phyloP scores from a whole-genome alignment of 768 basidiomycete genomes.

The Mycena pura region DNA sequence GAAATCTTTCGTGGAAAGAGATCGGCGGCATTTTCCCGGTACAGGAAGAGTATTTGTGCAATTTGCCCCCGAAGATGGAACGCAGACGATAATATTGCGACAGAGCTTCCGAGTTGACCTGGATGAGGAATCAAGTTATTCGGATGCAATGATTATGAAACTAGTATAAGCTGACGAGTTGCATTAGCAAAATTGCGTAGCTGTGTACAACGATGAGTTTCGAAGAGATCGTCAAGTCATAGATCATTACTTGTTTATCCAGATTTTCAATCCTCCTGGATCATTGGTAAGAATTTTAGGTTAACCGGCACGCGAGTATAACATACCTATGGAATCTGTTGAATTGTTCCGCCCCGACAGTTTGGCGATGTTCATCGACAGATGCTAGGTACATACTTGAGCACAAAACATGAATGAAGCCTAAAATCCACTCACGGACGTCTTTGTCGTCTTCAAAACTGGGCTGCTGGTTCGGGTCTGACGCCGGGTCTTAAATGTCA shows the following conservation, averaged over 20 bases:
- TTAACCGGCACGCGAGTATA: background rate
- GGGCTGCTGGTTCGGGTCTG: slow-evolving; percentile 48
- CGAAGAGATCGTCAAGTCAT: background rate
- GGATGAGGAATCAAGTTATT: too few species aligned
- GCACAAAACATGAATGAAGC: background rate
- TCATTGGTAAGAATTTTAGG: slow-evolving; percentile 31
- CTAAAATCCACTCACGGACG: slow-evolving; percentile 65
- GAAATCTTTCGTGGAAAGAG: slow-evolving; percentile 74
- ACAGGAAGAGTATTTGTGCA: slow-evolving; percentile 71
- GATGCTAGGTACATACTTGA: slow-evolving; percentile 24
- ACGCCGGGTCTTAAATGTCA: background rate
- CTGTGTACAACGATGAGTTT: slow-evolving; percentile 42
- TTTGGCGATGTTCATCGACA: slow-evolving; percentile 75
- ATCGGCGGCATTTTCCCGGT: slow-evolving; percentile 77
- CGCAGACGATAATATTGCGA: slow-evolving; percentile 77
- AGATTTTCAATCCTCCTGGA: slow-evolving; percentile 11
- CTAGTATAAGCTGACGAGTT: slow-evolving; percentile 76
- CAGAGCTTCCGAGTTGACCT: slow-evolving; percentile 78
- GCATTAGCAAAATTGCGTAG: slow-evolving; percentile 80
- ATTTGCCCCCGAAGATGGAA: slow-evolving; percentile 75
- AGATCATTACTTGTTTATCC: slow-evolving; percentile 12
- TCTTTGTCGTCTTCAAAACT: slow-evolving; percentile 70
- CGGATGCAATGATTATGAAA: too few species aligned
- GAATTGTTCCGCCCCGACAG: slow-evolving; percentile 69
- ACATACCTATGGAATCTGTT: slow-evolving; percentile 65